Percentiles rank a stretch among this genome's conserved stretches.
Conservation (phyloP, 305 asterid species). For the Euphrasia arctica region DNA sequence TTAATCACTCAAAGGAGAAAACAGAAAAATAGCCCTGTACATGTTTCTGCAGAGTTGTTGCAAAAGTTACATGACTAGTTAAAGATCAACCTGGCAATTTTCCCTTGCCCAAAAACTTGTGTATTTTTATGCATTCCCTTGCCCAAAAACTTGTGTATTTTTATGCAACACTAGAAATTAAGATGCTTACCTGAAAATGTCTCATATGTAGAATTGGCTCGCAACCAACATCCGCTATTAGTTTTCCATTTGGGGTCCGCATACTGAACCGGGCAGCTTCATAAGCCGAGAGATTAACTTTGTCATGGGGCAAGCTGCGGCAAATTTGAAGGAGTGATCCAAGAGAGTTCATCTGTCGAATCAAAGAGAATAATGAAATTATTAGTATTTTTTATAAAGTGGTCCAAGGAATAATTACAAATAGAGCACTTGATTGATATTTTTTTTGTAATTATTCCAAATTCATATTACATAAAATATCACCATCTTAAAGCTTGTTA, state of each 20-base stretch:
- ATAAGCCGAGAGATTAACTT: conserved; percentile 52
- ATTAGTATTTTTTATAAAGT: neutral
- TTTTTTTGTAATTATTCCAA: neutral
- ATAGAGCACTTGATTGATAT: neutral
- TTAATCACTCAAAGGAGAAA: neutral
- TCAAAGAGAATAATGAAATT: conserved; percentile 8
- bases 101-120: neutral
- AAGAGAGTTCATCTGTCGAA: conserved; percentile 80
- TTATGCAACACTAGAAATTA: neutral
- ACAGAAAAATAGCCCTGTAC: neutral
- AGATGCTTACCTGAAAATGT: conserved; percentile 74
- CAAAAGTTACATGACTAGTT: neutral
- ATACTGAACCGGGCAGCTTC: conserved; percentile 83
- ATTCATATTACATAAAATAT: neutral
- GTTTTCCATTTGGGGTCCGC: conserved; percentile 77
- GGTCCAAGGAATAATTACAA: neutral
- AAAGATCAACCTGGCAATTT: too few relatives aligned
- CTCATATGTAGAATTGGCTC: conserved; percentile 97
- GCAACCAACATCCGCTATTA: conserved; percentile 90
- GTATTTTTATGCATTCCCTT: neutral
- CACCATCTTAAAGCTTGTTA: neutral
- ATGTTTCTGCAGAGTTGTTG: neutral
- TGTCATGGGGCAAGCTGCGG: conserved; percentile 56
- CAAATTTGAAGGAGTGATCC: conserved; percentile 75
- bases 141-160: neutral